phyloP scores from a whole-genome alignment of 768 basidiomycete species.

The Mycena belliarum region DNA sequence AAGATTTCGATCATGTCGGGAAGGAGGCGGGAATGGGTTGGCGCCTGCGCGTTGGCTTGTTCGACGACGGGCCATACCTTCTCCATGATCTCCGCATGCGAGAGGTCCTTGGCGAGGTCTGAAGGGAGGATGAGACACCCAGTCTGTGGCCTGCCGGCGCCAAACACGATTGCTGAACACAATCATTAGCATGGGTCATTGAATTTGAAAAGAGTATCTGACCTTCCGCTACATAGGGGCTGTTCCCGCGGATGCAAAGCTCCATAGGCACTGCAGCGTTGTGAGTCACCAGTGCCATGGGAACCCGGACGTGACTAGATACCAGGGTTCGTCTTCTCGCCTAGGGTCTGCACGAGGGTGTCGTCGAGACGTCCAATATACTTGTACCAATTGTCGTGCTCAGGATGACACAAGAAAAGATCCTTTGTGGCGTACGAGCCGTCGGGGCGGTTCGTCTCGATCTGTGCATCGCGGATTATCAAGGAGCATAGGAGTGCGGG shows the following conservation, averaged over 20 bases:
- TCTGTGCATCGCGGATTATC: constrained; percentile 19
- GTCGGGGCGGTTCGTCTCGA: constrained; percentile 46
- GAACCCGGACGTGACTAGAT: not conserved
- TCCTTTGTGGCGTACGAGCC: constrained; percentile 59
- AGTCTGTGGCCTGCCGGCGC: constrained; percentile 47
- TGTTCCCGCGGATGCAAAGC: constrained; percentile 48
- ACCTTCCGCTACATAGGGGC: constrained; percentile 45
- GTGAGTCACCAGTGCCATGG: not conserved
- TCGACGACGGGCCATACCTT: constrained; percentile 46
- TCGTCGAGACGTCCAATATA: constrained; percentile 59
- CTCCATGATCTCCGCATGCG: constrained; percentile 28
- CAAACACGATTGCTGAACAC: constrained; percentile 50
- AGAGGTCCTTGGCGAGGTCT: constrained; percentile 33
- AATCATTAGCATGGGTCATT: not conserved
- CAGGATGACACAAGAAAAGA: constrained; percentile 49
- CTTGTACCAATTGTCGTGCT: constrained; percentile 38
- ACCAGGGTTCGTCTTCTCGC: constrained; percentile 58
- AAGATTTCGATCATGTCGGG: constrained; percentile 53
- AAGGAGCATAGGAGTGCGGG: not conserved
- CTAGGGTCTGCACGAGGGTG: constrained; percentile 45
- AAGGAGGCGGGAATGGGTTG: constrained; percentile 52
- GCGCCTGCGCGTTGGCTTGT: constrained; percentile 52
- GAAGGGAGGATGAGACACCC: constrained; percentile 54
- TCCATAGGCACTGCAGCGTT: constrained; percentile 45
- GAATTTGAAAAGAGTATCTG: not conserved